Evolutionary conservation across 225 moss, liverwort and hornwort genomes (phyloP).

Genomic region (Antitrichia curtipendula): DNA sequence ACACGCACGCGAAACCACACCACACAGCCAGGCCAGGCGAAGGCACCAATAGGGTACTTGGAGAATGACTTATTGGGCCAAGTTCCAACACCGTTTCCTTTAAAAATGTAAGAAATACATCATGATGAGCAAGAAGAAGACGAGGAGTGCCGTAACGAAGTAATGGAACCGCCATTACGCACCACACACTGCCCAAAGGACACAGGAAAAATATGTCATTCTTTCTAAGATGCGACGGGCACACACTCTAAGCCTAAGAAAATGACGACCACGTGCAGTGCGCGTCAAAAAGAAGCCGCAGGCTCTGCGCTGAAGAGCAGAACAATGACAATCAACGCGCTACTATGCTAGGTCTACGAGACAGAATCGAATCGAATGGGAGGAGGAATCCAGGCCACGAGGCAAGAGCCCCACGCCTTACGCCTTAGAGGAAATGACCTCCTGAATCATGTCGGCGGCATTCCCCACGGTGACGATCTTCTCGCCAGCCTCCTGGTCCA

Average conservation of each 20-base stretch:
- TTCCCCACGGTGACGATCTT: constrained; percentile 25
- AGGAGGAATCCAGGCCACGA: not conserved
- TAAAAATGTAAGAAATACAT: constrained; percentile 12
- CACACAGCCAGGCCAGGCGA: not conserved
- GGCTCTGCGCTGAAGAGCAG: not conserved
- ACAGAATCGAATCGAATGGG: not conserved
- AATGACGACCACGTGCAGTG: not conserved
- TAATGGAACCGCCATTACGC: not conserved
- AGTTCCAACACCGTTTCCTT: constrained; percentile 1
- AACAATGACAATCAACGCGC: not conserved
- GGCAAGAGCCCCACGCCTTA: not conserved
- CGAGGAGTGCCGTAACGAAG: not conserved
- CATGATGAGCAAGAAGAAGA: not conserved
- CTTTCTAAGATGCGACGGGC: not conserved
- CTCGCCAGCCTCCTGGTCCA: constrained; percentile 33
- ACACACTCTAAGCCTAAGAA: not conserved
- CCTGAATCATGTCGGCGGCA: constrained; percentile 37
- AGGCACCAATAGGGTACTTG: not conserved
- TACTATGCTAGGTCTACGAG: not conserved
- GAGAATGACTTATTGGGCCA: not conserved
- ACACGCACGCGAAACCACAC: not conserved
- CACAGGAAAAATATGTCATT: not conserved
- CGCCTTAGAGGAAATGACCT: not conserved
- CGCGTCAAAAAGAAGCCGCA: not conserved
- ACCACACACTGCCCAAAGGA: not conserved